Percentiles rank a stretch among this genome's conserved stretches.
phyloP scores from a whole-genome alignment of 2,329 filamentous ascomycete genomes.

The Cladosporium sp. region DNA sequence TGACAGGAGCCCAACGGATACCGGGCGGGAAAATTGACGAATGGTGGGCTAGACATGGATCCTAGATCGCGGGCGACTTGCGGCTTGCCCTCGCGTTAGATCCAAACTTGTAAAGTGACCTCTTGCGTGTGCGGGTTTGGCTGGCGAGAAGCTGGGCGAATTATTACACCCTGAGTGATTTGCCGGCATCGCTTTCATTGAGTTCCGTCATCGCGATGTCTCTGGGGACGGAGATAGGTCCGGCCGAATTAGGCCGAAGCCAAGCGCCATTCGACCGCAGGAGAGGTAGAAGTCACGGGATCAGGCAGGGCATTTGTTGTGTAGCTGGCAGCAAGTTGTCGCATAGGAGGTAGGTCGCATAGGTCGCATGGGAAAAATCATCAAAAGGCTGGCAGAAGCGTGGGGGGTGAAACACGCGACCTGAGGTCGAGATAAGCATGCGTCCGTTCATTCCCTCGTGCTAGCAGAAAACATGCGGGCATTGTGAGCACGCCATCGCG shows the following conservation, averaged over 20 bases:
- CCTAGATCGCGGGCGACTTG: slow-evolving; percentile 5
- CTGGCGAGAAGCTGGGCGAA: too few relatives aligned
- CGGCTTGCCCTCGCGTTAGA: slow-evolving; percentile 11
- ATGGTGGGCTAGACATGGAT: not conserved
- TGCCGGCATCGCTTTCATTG: too few relatives aligned
- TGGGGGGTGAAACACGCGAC: slow-evolving; percentile 8
- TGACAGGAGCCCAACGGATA: slow-evolving; percentile 2
- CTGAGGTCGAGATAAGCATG: slow-evolving; percentile 12
- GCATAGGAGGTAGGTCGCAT: not conserved
- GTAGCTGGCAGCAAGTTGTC: too few relatives aligned
- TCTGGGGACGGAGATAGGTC: too few relatives aligned
- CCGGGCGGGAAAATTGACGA: slow-evolving; percentile 4
- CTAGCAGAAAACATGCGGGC: slow-evolving; percentile 4
- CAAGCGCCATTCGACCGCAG: too few relatives aligned
- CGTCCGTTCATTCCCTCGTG: slow-evolving; percentile 11
- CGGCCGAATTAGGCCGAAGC: too few relatives aligned
- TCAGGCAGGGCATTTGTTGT: not conserved
- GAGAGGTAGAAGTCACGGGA: slow-evolving; percentile 1
- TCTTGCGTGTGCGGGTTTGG: too few relatives aligned
- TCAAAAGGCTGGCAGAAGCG: not conserved
- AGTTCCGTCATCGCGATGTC: too few relatives aligned
- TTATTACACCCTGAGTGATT: too few relatives aligned
- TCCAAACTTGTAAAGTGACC: slow-evolving; percentile 1
- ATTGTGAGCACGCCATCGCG: slow-evolving; percentile 13
- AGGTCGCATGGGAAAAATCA: not conserved